A percentile compares a stretch with the other conserved stretches of the same genome.
phyloP scores from a whole-genome alignment of 2,329 filamentous ascomycete species.

The Penicillium sp. region DNA sequence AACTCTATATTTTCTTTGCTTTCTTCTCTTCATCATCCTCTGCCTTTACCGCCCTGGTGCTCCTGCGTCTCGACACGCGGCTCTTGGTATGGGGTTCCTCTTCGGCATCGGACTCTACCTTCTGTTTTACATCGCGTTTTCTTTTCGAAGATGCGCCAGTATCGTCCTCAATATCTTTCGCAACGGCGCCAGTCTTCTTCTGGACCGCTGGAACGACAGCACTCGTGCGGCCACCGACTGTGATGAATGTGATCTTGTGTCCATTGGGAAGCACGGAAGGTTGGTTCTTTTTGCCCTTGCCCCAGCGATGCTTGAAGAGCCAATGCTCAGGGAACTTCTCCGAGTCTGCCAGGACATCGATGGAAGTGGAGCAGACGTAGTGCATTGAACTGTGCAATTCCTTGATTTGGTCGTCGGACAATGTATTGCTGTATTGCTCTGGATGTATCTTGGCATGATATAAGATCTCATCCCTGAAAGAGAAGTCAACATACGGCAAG shows the following conservation, averaged over 20 bases:
- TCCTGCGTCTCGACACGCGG: conserved; percentile 23
- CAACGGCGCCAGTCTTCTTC: conserved; percentile 69
- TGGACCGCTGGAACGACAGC: conserved; percentile 83
- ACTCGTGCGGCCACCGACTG: conserved; percentile 86
- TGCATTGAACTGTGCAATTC: conserved; percentile 70
- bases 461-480: conserved; percentile 72
- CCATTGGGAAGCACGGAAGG: conserved; percentile 72
- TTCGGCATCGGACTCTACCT: conserved; percentile 26
- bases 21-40: conserved; percentile 24
- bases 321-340: conserved; percentile 81
- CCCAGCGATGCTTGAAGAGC: conserved; percentile 87
- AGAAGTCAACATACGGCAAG: background rate
- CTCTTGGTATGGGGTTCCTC: conserved; percentile 26
- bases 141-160: conserved; percentile 28
- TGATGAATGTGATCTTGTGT: conserved; percentile 79
- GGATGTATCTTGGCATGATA: conserved; percentile 88
- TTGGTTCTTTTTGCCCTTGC: conserved; percentile 75
- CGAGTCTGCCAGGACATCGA: conserved; percentile 76
- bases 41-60: conserved; percentile 21
- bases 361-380: conserved; percentile 75
- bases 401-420: conserved; percentile 68
- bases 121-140: conserved; percentile 32
- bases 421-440: conserved; percentile 85
- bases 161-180: conserved; percentile 49
- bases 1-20: too few relatives aligned